A percentile compares a stretch with the other conserved stretches of the same genome.
Conservation (phyloP, 139 green algal species). For the Volvox africanus region DNA sequence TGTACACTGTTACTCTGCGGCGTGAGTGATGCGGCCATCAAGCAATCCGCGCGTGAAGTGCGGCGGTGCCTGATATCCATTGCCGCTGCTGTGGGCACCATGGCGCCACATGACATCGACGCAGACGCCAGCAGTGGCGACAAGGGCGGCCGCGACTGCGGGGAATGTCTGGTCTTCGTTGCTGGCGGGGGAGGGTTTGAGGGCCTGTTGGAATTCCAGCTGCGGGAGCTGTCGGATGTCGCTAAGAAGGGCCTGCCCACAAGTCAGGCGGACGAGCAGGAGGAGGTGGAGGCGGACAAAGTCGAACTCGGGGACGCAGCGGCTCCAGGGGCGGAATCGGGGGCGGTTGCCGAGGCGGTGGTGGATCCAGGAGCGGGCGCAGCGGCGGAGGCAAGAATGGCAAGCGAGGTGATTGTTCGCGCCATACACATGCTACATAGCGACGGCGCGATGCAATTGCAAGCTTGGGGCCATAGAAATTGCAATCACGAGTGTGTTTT, state of each 20-base stretch:
- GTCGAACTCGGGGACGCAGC: background rate
- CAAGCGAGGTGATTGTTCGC: background rate
- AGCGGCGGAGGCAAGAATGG: background rate
- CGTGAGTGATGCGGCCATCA: constrained; percentile 6
- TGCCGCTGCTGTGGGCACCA: constrained; percentile 7
- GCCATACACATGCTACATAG: too few species aligned
- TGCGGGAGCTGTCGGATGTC: constrained; percentile 36
- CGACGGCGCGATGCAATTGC: background rate
- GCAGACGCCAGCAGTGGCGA: background rate
- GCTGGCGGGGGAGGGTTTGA: constrained; percentile 38
- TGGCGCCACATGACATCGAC: background rate
- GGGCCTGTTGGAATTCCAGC: constrained; percentile 20
- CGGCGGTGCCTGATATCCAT: constrained; percentile 21
- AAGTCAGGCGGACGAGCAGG: background rate
- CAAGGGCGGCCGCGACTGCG: background rate
- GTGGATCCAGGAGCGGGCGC: background rate
- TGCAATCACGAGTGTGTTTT: background rate
- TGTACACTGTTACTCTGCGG: constrained; percentile 43
- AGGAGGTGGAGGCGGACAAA: background rate
- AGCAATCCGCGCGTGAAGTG: background rate
- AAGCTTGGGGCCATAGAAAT: background rate
- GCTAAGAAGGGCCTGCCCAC: constrained; percentile 2
- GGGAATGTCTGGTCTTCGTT: constrained; percentile 33
- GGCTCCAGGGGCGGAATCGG: background rate
- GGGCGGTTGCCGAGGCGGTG: background rate